These are phyloP conservation scores for Auriscalpium microsporum DNA, from an alignment of 768 basidiomycete genomes.

Conservation along the genomic window DNA sequence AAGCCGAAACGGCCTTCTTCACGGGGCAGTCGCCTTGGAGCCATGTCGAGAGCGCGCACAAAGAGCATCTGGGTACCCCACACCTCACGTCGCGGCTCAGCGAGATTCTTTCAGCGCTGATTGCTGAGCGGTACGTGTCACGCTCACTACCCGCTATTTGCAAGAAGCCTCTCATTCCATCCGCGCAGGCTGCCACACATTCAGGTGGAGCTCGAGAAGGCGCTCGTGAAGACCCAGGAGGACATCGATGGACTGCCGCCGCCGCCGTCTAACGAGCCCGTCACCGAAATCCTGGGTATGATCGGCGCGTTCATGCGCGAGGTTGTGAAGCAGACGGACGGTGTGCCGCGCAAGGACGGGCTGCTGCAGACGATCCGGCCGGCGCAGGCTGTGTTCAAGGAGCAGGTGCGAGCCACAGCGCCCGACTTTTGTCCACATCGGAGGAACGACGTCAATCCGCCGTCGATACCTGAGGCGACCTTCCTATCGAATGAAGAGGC, in stretches of 20 bases:
- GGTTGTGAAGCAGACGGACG: conserved; percentile 39
- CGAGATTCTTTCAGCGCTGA: conserved; percentile 50
- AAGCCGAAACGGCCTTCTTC: conserved; percentile 51
- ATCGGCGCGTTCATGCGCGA: conserved; percentile 40
- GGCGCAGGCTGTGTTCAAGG: conserved; percentile 37
- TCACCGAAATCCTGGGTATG: conserved; percentile 45
- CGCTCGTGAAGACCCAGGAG: conserved; percentile 22
- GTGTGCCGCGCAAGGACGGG: conserved; percentile 42
- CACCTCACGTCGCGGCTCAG: conserved; percentile 54
- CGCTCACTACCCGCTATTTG: not conserved
- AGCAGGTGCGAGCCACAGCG: conserved; percentile 40
- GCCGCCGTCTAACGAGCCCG: conserved; percentile 46
- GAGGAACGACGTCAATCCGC: conserved; percentile 21
- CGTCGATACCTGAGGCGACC: not conserved
- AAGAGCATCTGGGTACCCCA: conserved; percentile 45
- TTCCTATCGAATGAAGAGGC: conserved; percentile 36
- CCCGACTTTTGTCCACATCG: conserved; percentile 47
- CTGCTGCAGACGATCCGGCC: conserved; percentile 50
- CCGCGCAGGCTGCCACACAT: not conserved
- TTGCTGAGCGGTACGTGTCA: conserved; percentile 44
- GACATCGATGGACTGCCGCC: conserved; percentile 32
- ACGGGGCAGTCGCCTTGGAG: conserved; percentile 43
- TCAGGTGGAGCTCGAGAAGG: not conserved
- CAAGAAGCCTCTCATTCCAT: not conserved
- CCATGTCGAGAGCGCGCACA: conserved; percentile 39